Evolutionary conservation across 345 rosid species (phyloP).

Genomic region (Schrenkiella parvula): DNA sequence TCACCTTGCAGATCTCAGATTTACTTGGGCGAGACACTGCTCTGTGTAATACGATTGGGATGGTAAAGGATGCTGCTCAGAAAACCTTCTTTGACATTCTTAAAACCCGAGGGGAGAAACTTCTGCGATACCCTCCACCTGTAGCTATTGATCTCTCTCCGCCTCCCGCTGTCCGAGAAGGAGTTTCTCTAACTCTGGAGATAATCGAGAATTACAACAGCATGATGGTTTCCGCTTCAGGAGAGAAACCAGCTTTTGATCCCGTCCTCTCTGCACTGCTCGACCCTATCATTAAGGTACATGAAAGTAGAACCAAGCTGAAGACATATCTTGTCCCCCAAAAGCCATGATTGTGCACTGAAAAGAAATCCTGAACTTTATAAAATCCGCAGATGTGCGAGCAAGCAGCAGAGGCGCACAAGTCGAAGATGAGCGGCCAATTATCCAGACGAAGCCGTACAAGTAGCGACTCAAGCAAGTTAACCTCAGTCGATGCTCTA

Average conservation of each 20-base stretch:
- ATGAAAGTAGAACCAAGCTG: not conserved
- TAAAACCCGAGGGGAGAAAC: slow-evolving; percentile 90
- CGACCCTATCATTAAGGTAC: slow-evolving; percentile 92
- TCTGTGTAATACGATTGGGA: slow-evolving; percentile 79
- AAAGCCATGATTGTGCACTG: slow-evolving; percentile 7
- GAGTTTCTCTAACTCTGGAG: slow-evolving; percentile 85
- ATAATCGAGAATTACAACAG: slow-evolving; percentile 76
- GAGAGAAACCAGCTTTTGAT: slow-evolving; percentile 63
- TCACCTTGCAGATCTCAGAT: slow-evolving; percentile 65
- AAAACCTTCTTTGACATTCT: slow-evolving; percentile 89
- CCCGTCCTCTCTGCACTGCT: slow-evolving; percentile 81
- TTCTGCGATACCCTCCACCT: slow-evolving; percentile 93
- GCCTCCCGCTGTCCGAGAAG: slow-evolving; percentile 91
- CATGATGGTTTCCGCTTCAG: slow-evolving; percentile 80
- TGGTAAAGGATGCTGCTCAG: slow-evolving; percentile 87
- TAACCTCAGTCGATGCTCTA: slow-evolving; percentile 85
- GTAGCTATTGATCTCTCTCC: slow-evolving; percentile 92
- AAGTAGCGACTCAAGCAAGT: slow-evolving; percentile 59
- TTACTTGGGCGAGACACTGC: slow-evolving; percentile 87
- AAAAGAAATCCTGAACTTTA: not conserved
- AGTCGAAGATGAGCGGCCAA: slow-evolving; percentile 59
- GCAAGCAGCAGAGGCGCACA: slow-evolving; percentile 95
- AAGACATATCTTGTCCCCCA: not conserved
- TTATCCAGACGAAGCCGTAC: slow-evolving; percentile 63
- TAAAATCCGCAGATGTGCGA: slow-evolving; percentile 76